Conservation (phyloP, 2,329 filamentous ascomycete species). For the Fusarium austroafricanum region DNA sequence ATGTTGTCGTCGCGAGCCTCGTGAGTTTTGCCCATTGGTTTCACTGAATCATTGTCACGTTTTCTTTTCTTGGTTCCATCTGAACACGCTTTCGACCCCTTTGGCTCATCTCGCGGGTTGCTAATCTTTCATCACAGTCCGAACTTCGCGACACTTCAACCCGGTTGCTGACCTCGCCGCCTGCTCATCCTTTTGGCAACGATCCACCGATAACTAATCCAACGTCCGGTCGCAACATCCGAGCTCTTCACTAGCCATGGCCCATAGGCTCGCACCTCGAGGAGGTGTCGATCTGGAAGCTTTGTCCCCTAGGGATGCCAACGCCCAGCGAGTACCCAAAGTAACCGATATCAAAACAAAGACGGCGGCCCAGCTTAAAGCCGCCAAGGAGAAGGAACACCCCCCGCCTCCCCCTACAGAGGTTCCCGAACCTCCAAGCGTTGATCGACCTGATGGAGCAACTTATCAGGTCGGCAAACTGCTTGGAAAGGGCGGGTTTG, state of each 20-base stretch:
- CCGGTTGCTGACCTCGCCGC: slow-evolving; percentile 35
- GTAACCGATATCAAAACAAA: slow-evolving; percentile 63
- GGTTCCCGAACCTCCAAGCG: slow-evolving; percentile 72
- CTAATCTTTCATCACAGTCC: slow-evolving; percentile 27
- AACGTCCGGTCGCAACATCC: slow-evolving; percentile 2
- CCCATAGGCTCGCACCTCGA: slow-evolving; percentile 61
- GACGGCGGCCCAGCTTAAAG: slow-evolving; percentile 64
- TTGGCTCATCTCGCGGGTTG: background rate
- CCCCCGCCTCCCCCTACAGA: slow-evolving; percentile 71
- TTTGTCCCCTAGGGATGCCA: slow-evolving; percentile 72
- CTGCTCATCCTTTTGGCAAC: slow-evolving; percentile 9
- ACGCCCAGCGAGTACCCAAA: slow-evolving; percentile 67
- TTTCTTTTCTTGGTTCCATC: background rate
- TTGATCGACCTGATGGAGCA: slow-evolving; percentile 75
- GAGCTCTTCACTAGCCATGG: slow-evolving; percentile 51
- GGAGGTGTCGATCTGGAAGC: slow-evolving; percentile 70
- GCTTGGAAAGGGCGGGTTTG: slow-evolving; percentile 84
- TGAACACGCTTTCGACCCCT: background rate
- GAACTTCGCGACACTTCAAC: slow-evolving; percentile 26
- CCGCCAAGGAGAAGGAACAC: slow-evolving; percentile 73
- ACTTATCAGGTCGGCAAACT: slow-evolving; percentile 79
- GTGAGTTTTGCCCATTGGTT: slow-evolving; percentile 40
- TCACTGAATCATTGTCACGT: slow-evolving; percentile 16
- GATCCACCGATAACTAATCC: slow-evolving; percentile 4
- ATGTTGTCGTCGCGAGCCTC: slow-evolving; percentile 45